Evolutionary conservation across 2,329 filamentous ascomycete species (phyloP).

Genomic region (Chlorencoelia australis): DNA sequence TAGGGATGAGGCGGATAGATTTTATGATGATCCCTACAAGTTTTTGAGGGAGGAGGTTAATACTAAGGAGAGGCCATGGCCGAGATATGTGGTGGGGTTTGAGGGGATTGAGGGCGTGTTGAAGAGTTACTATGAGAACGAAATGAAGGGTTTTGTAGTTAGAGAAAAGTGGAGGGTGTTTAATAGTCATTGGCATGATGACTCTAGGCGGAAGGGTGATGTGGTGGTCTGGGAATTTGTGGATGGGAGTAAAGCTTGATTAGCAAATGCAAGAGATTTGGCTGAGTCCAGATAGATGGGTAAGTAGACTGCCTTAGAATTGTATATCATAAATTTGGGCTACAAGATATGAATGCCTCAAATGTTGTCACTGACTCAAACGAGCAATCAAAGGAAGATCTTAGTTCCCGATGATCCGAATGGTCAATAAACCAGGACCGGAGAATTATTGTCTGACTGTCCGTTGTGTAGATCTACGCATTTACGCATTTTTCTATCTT

Average conservation of each 20-base stretch:
- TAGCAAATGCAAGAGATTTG: too few species aligned
- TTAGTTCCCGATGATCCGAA: too few species aligned
- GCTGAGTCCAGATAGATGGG: too few species aligned
- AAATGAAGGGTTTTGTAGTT: conserved; percentile 33
- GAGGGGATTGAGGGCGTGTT: conserved; percentile 44
- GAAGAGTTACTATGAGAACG: conserved; percentile 33
- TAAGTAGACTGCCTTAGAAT: too few species aligned
- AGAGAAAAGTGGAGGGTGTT: conserved; percentile 44
- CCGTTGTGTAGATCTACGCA: too few species aligned
- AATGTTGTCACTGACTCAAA: too few species aligned
- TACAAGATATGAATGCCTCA: too few species aligned
- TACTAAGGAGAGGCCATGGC: conserved; percentile 31
- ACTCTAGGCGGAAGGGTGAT: conserved; percentile 44
- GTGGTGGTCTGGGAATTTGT: conserved; percentile 49
- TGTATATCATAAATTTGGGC: too few species aligned
- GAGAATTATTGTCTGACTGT: too few species aligned
- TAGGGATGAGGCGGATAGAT: conserved; percentile 81
- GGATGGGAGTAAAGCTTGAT: conserved; percentile 3
- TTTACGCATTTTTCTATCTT: too few species aligned
- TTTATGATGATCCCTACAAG: conserved; percentile 56
- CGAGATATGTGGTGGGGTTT: conserved; percentile 51
- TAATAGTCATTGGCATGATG: conserved; percentile 55
- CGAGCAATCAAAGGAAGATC: too few species aligned
- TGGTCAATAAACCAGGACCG: too few species aligned
- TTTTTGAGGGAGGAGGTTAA: conserved; percentile 40